Evolutionary conservation across 164 flowering plant genomes (phyloP), one percentile per base, ranked within the genome.

Genomic region (Berberis thunbergii): DNA sequence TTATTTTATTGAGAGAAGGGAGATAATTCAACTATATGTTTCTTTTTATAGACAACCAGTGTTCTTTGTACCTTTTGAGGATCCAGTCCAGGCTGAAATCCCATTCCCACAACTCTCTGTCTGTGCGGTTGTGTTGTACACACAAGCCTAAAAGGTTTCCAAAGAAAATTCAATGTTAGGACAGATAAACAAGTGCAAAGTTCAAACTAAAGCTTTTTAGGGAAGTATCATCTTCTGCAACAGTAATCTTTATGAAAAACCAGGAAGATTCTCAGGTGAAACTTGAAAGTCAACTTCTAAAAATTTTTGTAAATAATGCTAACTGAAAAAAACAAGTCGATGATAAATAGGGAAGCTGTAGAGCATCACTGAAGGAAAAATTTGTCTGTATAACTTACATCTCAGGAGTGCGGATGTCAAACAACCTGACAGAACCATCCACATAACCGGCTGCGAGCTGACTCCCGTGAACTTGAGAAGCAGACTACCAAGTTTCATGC

Each of bases 381-480:
- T 60, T 7, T 8, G 41, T 11, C 61, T 5, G 43, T 41, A 41
- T 39, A 54, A 41, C 84, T 77, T 81, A 91, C 99, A 77, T 76
- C 49, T 91, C 97, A 65, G 96, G 93, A 39, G 87, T 78, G 40
- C 99, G 86, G 59, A 87, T 76, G 70, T 94, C 99, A 75, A 78
- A 94, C 38, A 94, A 69, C 69, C 84, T 85, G 67, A 94, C 91
- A 65, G 83, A 82, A 60, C 97, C 99, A 80, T 94, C 99, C 2
- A 70, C 84, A 77, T 76, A 94, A 65, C 99, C 99, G 73, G 96
- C 91, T 11, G 84, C 93, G 68, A 89, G 69, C 73, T 86, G 96
- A 69, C 93, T 86, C n/a, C 90, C 86, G 70, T 91, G 91, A 70
- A 91, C 91, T 80, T 89, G 96, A 73, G 99, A 94, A 76, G 96